These are phyloP conservation scores for Peltaster fructicola DNA, from an alignment of 2,329 filamentous ascomycete genomes.

Conservation along the genomic window DNA sequence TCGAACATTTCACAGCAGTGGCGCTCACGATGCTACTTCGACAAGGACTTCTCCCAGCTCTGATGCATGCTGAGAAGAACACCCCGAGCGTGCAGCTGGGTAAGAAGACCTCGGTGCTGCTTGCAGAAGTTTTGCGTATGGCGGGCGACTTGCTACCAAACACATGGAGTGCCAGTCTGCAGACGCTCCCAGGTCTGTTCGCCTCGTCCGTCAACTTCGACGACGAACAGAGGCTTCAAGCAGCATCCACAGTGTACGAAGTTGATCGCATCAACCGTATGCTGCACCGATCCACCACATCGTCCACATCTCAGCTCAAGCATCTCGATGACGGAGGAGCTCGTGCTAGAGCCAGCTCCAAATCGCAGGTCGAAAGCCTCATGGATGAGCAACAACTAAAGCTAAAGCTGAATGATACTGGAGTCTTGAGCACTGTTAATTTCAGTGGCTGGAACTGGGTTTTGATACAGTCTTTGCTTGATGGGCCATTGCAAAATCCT, in stretches of 20 bases:
- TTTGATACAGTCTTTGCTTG: constrained; percentile 72
- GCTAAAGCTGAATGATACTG: constrained; percentile 53
- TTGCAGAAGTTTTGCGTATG: constrained; percentile 82
- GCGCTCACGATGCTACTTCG: constrained; percentile 72
- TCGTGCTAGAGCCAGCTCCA: constrained; percentile 30
- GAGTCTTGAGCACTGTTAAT: constrained; percentile 76
- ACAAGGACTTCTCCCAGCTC: constrained; percentile 44
- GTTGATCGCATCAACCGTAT: constrained; percentile 95
- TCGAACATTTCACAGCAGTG: constrained; percentile 86
- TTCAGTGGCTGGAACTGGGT: constrained; percentile 98
- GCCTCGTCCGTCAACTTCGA: constrained; percentile 55
- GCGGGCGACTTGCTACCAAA: constrained; percentile 70
- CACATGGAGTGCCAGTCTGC: constrained; percentile 65
- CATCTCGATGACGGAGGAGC: constrained; percentile 14
- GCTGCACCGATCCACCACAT: constrained; percentile 58
- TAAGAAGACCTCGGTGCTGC: constrained; percentile 74
- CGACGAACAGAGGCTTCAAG: constrained; percentile 55
- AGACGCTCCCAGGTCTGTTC: constrained; percentile 76
- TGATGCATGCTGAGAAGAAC: constrained; percentile 46
- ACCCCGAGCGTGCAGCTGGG: constrained; percentile 53
- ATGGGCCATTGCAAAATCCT: constrained; percentile 77
- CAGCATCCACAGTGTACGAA: constrained; percentile 86
- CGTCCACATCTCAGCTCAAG: constrained; percentile 8
- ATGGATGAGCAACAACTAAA: constrained; percentile 48
- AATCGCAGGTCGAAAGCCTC: constrained; percentile 38